These are phyloP conservation scores for Neofusicoccum kwambonambiense DNA, from an alignment of 2,329 filamentous ascomycete genomes.

Conservation along the genomic window DNA sequence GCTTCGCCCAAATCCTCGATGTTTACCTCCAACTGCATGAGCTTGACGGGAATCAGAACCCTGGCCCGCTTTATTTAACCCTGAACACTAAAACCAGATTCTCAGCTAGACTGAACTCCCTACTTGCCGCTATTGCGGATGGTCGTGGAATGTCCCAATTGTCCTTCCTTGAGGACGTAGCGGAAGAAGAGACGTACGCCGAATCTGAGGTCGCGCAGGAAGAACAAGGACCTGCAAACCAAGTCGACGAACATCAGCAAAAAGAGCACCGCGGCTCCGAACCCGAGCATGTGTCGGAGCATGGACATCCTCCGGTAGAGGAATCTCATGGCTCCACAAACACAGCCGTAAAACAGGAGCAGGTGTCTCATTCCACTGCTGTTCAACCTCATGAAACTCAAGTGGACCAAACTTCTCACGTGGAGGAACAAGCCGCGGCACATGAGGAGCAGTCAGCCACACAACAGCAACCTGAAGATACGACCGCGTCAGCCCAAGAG, in stretches of 20 bases:
- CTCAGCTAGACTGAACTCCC: slow-evolving; percentile 50
- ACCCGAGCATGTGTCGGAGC: neutral
- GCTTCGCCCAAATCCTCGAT: slow-evolving; percentile 53
- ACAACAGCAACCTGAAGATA: neutral
- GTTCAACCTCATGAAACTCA: neutral
- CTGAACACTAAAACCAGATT: slow-evolving; percentile 57
- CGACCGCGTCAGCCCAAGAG: neutral
- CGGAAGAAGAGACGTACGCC: slow-evolving; percentile 20
- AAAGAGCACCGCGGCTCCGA: neutral
- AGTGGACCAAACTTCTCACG: neutral
- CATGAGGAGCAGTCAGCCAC: neutral
- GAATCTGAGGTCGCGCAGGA: slow-evolving; percentile 14
- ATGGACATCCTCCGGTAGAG: neutral
- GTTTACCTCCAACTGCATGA: slow-evolving; percentile 58
- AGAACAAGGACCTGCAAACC: neutral
- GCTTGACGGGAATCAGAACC: slow-evolving; percentile 56
- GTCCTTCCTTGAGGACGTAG: slow-evolving; percentile 28
- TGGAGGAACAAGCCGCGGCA: neutral
- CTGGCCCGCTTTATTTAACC: slow-evolving; percentile 58
- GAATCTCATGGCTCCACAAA: neutral
- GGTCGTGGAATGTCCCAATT: slow-evolving; percentile 59
- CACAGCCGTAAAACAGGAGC: neutral
- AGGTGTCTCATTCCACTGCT: neutral
- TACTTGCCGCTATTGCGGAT: slow-evolving; percentile 53
- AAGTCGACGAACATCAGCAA: neutral